Conservation (phyloP, 495 filamentous ascomycete genomes). For the Penicillium bialowiezense region DNA sequence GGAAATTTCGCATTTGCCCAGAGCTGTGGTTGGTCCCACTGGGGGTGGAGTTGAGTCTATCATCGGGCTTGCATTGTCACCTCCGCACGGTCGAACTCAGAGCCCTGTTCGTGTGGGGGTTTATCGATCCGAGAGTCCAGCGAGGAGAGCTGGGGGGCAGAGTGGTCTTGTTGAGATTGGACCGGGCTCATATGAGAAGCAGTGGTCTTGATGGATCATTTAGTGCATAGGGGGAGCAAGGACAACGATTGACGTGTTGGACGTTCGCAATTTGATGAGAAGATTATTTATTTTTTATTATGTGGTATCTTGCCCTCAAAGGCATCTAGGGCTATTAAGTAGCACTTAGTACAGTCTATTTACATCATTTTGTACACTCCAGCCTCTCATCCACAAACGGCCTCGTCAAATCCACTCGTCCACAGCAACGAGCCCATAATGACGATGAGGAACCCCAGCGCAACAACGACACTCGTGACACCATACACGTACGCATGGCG, state of each 20-base stretch:
- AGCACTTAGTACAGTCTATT: no score
- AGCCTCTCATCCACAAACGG: constrained; percentile 41
- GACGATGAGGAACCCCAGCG: constrained; percentile 63
- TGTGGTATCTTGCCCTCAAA: no score
- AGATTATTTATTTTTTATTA: no score
- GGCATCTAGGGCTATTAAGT: no score
- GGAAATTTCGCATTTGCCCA: neutral
- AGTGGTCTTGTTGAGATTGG: constrained; percentile 7
- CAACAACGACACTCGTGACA: constrained; percentile 57
- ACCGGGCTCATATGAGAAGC: neutral
- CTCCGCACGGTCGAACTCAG: neutral
- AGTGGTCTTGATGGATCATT: no score
- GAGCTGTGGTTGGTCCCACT: neutral
- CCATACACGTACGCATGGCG: constrained; percentile 78
- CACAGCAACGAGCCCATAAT: constrained; percentile 81
- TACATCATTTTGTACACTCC: no score
- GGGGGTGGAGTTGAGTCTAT: neutral
- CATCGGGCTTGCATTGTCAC: neutral
- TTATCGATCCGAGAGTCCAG: neutral
- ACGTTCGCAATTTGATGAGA: no score
- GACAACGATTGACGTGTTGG: no score
- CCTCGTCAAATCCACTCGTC: constrained; percentile 59
- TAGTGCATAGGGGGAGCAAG: no score
- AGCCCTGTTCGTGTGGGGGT: neutral
- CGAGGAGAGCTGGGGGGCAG: neutral